Conservation (phyloP, 345 rosid species). For the Populus deltoides region DNA sequence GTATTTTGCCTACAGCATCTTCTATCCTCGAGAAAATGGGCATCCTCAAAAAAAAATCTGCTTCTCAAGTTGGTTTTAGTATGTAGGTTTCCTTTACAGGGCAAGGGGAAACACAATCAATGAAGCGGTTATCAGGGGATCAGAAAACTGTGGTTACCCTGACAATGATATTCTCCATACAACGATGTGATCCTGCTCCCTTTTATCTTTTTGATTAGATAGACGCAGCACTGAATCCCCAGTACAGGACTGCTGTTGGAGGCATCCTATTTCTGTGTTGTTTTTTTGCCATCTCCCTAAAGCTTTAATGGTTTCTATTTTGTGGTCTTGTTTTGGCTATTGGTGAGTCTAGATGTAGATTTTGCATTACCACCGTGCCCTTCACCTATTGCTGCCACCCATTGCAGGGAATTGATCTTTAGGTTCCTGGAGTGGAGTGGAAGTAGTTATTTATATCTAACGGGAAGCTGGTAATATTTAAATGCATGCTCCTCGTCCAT, state of each 20-base stretch:
- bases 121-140: conserved; percentile 93
- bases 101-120: conserved; percentile 90
- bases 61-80: not conserved
- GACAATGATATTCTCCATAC: conserved; percentile 89
- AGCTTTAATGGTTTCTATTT: not conserved
- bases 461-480: not conserved
- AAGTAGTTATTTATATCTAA: not conserved
- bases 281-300: not conserved
- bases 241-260: conserved; percentile 91
- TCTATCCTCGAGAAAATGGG: not conserved
- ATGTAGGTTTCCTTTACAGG: conserved; percentile 87
- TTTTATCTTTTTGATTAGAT: conserved; percentile 95
- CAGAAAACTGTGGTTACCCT: conserved; percentile 96
- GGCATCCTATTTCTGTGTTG: conserved; percentile 51
- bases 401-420: not conserved
- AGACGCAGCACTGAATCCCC: conserved; percentile 95
- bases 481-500: too few species aligned
- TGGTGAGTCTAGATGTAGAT: not conserved
- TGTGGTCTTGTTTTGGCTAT: not conserved
- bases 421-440: not conserved
- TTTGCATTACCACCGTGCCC: not conserved
- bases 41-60: not conserved
- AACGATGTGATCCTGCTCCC: conserved; percentile 94
- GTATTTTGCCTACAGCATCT: not conserved
- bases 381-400: not conserved